phyloP scores from a whole-genome alignment of 2,329 filamentous ascomycete species.

The Pseudopyricularia javanii region DNA sequence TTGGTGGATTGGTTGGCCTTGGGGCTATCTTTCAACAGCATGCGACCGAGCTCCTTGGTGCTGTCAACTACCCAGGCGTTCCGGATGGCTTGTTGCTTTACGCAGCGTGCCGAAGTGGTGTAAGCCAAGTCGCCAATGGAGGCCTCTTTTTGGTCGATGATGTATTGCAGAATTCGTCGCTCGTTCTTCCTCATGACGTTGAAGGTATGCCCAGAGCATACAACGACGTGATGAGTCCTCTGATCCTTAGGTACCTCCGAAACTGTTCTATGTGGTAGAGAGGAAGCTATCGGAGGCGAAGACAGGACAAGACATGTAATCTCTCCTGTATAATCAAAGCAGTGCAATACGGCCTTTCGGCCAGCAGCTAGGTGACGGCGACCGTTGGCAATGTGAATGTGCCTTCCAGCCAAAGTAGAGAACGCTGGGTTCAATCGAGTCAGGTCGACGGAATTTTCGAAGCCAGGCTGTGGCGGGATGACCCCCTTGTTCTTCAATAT shows the following conservation, averaged over 20 bases:
- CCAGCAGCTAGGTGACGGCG: slow-evolving; percentile 7
- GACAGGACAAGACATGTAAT: slow-evolving; percentile 38
- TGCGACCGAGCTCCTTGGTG: neutral
- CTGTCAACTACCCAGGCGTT: neutral
- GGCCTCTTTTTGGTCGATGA: slow-evolving; percentile 11
- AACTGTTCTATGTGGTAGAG: neutral
- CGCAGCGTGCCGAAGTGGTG: neutral
- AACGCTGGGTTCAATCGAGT: slow-evolving; percentile 3
- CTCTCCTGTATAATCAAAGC: slow-evolving; percentile 43
- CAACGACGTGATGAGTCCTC: slow-evolving; percentile 27
- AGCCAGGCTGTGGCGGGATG: slow-evolving; percentile 37
- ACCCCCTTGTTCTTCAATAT: slow-evolving; percentile 30
- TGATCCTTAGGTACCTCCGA: slow-evolving; percentile 17
- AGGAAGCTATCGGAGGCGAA: slow-evolving; percentile 13
- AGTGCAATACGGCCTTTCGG: slow-evolving; percentile 29
- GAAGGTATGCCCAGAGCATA: slow-evolving; percentile 30
- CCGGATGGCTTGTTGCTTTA: neutral
- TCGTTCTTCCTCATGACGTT: neutral
- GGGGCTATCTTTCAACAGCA: neutral
- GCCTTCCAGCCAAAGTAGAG: neutral
- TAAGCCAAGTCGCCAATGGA: slow-evolving; percentile 35
- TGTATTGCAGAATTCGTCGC: neutral
- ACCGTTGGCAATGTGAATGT: neutral
- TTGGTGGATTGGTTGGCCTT: neutral
- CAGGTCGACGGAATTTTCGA: slow-evolving; percentile 28